Conservation (phyloP, 257 asterid genomes). For the Solanum habrochaites region DNA sequence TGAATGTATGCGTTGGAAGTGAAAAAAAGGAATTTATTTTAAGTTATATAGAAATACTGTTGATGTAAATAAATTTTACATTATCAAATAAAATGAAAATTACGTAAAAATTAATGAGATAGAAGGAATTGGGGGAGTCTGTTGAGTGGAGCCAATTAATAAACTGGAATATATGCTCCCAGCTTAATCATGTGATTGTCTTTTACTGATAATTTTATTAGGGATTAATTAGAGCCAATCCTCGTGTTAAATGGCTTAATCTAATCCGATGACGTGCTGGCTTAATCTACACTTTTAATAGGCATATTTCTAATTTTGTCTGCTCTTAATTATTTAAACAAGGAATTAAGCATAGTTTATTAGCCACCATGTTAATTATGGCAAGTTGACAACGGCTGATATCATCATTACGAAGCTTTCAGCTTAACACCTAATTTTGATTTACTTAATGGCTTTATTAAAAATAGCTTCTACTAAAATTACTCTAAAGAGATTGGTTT, state of each 20-base stretch:
- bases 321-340: not conserved
- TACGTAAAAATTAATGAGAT: not conserved
- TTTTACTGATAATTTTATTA: not conserved
- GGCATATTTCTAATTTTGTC: not conserved
- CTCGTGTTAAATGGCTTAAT: not conserved
- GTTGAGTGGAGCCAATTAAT: not conserved
- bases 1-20: not conserved
- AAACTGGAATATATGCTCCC: not conserved
- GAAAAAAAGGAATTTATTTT: not conserved
- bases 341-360: not conserved
- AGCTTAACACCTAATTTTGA: not conserved
- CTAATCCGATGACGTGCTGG: not conserved
- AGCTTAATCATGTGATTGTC: not conserved
- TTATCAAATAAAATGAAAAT: not conserved
- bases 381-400: not conserved
- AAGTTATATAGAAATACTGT: not conserved
- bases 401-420: not conserved
- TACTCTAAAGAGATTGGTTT: not conserved
- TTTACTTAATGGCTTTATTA: not conserved
- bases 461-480: not conserved
- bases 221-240: not conserved
- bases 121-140: not conserved
- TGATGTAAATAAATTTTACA: not conserved
- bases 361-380: not conserved
- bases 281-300: not conserved